These are phyloP conservation scores for Agastache rugosa DNA, from an alignment of 257 asterid species.

Conservation along the genomic window DNA sequence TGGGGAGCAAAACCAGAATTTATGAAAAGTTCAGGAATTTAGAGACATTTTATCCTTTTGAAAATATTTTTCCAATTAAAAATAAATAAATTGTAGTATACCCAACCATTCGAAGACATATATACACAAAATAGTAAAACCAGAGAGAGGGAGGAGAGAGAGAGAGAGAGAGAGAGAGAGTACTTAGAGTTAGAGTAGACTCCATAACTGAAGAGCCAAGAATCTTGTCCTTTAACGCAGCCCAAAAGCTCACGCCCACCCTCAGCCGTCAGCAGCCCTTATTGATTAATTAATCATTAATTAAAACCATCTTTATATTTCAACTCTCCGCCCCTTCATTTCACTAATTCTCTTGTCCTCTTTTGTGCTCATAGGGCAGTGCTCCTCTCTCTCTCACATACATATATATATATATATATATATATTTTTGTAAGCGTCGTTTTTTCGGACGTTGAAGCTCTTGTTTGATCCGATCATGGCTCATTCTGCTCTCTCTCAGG, in stretches of 20 bases:
- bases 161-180: background rate
- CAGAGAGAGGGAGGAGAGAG: background rate
- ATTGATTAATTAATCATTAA: background rate
- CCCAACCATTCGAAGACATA: background rate
- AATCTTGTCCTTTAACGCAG: slow-evolving; percentile 39
- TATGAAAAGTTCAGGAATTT: no score
- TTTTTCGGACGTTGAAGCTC: slow-evolving; percentile 3
- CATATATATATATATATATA: background rate
- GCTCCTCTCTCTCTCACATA: background rate
- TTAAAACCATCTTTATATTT: slow-evolving; percentile 4
- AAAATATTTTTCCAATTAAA: no score
- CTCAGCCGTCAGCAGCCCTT: slow-evolving; percentile 16
- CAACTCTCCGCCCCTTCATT: slow-evolving; percentile 18
- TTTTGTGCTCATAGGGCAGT: background rate
- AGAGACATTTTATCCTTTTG: no score
- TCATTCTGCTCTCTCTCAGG: slow-evolving; percentile 59
- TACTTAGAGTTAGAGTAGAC: background rate
- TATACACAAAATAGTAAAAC: background rate
- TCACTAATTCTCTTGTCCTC: background rate
- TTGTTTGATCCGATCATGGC: slow-evolving; percentile 60
- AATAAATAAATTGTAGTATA: no score
- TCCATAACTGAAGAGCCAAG: slow-evolving; percentile 34
- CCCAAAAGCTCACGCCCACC: slow-evolving; percentile 39
- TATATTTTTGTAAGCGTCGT: background rate
- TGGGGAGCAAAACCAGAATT: no score